A percentile compares a stretch with the other conserved stretches of the same genome.
Evolutionary conservation across 768 basidiomycete genomes (phyloP).

Genomic region (Podaxis sp.): DNA sequence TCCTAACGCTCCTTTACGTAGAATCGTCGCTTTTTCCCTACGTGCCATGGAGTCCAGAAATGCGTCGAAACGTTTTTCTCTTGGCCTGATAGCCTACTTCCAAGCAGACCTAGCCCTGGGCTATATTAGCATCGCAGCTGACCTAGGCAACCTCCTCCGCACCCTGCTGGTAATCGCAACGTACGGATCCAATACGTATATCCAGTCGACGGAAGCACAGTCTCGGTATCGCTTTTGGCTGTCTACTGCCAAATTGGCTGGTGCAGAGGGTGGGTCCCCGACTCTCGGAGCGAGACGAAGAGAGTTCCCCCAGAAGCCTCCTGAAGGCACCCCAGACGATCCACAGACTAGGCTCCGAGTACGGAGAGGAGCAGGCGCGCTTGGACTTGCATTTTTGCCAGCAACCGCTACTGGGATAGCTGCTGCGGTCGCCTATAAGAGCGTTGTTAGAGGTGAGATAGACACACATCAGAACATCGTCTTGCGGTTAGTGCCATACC

Average conservation of each 20-base stretch:
- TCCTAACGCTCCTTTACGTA: not conserved
- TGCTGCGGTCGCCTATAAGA: conserved; percentile 20
- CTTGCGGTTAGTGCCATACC: conserved; percentile 16
- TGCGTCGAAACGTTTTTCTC: conserved; percentile 7
- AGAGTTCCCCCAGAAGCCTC: conserved; percentile 18
- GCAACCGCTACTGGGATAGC: conserved; percentile 27
- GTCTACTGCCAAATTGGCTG: conserved; percentile 28
- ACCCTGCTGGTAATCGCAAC: conserved; percentile 11
- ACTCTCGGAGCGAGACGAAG: conserved; percentile 31
- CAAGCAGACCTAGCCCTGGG: conserved; percentile 10
- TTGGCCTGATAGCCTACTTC: conserved; percentile 12
- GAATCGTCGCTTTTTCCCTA: conserved; percentile 19
- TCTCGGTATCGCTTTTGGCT: conserved; percentile 11
- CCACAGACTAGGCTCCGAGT: conserved; percentile 22
- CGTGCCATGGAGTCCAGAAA: conserved; percentile 15
- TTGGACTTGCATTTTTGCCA: conserved; percentile 24
- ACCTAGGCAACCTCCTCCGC: conserved; percentile 9
- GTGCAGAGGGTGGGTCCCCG: conserved; percentile 20
- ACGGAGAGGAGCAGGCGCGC: conserved; percentile 24
- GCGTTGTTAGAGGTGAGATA: conserved; percentile 15
- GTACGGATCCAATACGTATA: conserved; percentile 10
- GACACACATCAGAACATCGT: conserved; percentile 17
- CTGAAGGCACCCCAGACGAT: conserved; percentile 27
- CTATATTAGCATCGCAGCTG: conserved; percentile 9
- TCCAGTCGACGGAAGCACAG: conserved; percentile 11